Conservation (phyloP, 2,329 filamentous ascomycete genomes). For the Rutstroemia sp. region DNA sequence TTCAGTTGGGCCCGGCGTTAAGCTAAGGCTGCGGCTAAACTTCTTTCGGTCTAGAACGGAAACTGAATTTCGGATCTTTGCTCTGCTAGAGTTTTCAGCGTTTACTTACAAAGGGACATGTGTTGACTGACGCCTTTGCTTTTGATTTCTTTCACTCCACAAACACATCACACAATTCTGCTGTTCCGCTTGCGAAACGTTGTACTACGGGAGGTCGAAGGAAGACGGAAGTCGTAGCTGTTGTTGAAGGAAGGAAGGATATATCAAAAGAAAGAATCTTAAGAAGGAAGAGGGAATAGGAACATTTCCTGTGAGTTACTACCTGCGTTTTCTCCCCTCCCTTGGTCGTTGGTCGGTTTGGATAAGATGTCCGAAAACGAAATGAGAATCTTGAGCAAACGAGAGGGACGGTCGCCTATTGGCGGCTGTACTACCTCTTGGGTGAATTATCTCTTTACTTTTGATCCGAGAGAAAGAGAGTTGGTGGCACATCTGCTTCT, state of each 20-base stretch:
- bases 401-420: too few species aligned
- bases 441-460: not conserved
- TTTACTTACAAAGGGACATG: not conserved
- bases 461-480: slow-evolving; percentile 1
- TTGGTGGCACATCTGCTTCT: slow-evolving; percentile 17
- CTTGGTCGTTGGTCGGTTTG: not conserved
- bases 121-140: not conserved
- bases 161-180: slow-evolving; percentile 17
- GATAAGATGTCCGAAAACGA: too few species aligned
- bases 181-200: slow-evolving; percentile 19
- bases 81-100: not conserved
- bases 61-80: not conserved
- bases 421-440: not conserved
- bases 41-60: not conserved
- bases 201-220: slow-evolving; percentile 27
- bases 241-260: slow-evolving; percentile 23
- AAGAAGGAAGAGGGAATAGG: slow-evolving; percentile 1
- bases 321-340: not conserved
- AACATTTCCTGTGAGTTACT: not conserved
- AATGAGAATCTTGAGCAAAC: too few species aligned
- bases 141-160: not conserved
- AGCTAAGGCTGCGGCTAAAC: not conserved
- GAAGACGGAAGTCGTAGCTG: slow-evolving; percentile 25
- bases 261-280: slow-evolving; percentile 10
- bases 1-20: not conserved